Evolutionary conservation across 2,329 filamentous ascomycete genomes (phyloP).

Genomic region (Colletotrichum paranaense): DNA sequence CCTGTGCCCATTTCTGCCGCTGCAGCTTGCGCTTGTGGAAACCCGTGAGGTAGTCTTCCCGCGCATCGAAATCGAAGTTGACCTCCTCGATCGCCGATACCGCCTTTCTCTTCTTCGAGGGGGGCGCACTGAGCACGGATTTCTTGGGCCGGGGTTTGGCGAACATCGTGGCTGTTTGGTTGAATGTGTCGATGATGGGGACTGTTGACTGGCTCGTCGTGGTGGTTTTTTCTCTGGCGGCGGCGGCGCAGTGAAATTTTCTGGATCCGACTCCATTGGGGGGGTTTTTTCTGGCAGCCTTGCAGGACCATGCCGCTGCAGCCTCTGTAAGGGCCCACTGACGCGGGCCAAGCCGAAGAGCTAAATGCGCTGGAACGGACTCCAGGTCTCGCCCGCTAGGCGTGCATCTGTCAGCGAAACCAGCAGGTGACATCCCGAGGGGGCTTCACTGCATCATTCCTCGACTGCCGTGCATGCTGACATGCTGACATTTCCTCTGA

Average conservation of each 20-base stretch:
- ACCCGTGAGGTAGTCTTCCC: conserved; percentile 90
- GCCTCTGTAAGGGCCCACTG: conserved; percentile 33
- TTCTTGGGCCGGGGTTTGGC: conserved; percentile 70
- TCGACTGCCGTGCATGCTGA: not conserved
- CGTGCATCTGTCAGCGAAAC: conserved; percentile 13
- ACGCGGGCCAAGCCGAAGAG: conserved; percentile 34
- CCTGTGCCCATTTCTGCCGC: conserved; percentile 85
- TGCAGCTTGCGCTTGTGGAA: conserved; percentile 97
- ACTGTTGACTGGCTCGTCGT: conserved; percentile 12
- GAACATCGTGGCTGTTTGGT: conserved; percentile 54
- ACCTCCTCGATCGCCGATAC: conserved; percentile 78
- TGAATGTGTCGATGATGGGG: conserved; percentile 6
- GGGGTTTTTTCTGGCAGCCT: conserved; percentile 18
- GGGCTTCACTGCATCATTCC: conserved; percentile 1
- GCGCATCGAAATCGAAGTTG: conserved; percentile 82
- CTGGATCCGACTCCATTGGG: not conserved
- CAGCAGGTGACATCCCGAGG: not conserved
- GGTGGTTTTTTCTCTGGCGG: not conserved
- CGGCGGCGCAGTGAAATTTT: conserved; percentile 20
- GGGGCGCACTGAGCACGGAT: conserved; percentile 62
- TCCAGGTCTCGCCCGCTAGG: not conserved
- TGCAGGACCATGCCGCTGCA: conserved; percentile 26
- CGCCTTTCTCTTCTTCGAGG: conserved; percentile 75
- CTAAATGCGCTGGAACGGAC: conserved; percentile 30
- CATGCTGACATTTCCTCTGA: not conserved